Base-by-base conservation (phyloP, 2,329 filamentous ascomycete species). In the Monosporascus cannonballus region DNA sequence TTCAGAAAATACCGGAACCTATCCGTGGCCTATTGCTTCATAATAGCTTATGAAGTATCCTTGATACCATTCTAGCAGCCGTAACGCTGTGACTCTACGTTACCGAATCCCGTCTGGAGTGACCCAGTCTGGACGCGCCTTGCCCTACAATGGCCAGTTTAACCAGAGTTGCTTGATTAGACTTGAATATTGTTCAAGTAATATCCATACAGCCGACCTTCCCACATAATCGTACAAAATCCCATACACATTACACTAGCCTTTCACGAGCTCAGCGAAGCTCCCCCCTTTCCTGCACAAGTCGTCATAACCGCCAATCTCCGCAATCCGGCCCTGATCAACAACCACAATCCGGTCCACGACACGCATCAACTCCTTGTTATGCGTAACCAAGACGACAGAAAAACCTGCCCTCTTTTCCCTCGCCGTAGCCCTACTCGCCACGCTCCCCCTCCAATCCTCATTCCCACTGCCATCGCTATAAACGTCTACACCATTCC, bases 341-440 rank as follows among this genome's bases (percentile, higher is more conserved):
- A 95, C 60, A 56, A 96, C 82, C 1, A 93, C 75, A 7, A 96
- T 74, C 45, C 81, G 76, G 65, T 90, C 85, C 1, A 87, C 88
- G 54, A 89, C 80, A 53, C 79, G 77, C 89, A 97, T 96, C 90
- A 96, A 95, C 64, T 93, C 86, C 56, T 75, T 76, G 52, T 79
- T 82, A 70, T 96, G 93, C 48, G 91, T 96, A 39, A 96, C 86
- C 24, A 95, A 78, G 17, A 96, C 76, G 0, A 96, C 82, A 0
- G 87, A 87, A 67, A 90, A 79, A 0, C 49, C 54, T 14, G 36
- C 18, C 9, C 47, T 45, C 2, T 24, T 51, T 6, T 36, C 30
- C 14, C 6, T 27, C 17, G 39, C 47, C n/a, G 39, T 17, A 6
- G 17, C 27, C 25, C 18, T 17, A 9, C 6, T 18, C 24, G 34